phyloP scores from a whole-genome alignment of 179 eudicot species.

The Gypsophila paniculata region DNA sequence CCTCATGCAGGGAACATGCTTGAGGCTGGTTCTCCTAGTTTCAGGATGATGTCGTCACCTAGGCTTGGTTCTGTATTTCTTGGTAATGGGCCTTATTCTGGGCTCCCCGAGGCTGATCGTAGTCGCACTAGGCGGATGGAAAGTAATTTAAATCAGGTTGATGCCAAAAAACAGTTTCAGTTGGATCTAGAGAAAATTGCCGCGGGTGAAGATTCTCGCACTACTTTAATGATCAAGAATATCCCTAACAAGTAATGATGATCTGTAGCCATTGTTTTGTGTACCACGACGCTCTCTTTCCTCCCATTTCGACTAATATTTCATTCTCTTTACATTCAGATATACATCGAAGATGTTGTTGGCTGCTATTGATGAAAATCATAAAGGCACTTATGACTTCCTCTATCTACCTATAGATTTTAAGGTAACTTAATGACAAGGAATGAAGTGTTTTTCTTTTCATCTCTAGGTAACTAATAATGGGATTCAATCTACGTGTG shows the following conservation, averaged over 20 bases:
- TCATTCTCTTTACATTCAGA: conserved; percentile 36
- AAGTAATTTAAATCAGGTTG: conserved; percentile 46
- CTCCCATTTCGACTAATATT: conserved; percentile 6
- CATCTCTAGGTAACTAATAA: conserved; percentile 18
- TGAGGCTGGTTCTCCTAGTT: conserved; percentile 55
- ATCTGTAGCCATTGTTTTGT: not conserved
- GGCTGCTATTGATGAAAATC: conserved; percentile 77
- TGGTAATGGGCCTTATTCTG: conserved; percentile 54
- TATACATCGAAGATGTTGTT: conserved; percentile 92
- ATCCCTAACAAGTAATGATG: conserved; percentile 77
- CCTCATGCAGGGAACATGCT: conserved; percentile 42
- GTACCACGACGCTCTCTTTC: not conserved
- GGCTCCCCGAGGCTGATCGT: conserved; percentile 50
- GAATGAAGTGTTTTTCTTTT: not conserved
- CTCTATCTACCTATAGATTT: conserved; percentile 92
- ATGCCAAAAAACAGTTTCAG: conserved; percentile 66
- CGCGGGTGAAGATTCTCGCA: conserved; percentile 75
- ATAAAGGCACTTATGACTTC: conserved; percentile 77
- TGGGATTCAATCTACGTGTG: conserved; percentile 22
- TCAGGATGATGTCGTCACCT: conserved; percentile 60
- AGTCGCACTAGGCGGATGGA: conserved; percentile 43
- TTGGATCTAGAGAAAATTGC: conserved; percentile 70
- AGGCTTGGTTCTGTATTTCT: conserved; percentile 58
- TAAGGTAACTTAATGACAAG: conserved; percentile 43
- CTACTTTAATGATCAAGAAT: conserved; percentile 92